Conservation (phyloP, 2,329 filamentous ascomycete genomes). For the Ophiostoma himal-ulmi region DNA sequence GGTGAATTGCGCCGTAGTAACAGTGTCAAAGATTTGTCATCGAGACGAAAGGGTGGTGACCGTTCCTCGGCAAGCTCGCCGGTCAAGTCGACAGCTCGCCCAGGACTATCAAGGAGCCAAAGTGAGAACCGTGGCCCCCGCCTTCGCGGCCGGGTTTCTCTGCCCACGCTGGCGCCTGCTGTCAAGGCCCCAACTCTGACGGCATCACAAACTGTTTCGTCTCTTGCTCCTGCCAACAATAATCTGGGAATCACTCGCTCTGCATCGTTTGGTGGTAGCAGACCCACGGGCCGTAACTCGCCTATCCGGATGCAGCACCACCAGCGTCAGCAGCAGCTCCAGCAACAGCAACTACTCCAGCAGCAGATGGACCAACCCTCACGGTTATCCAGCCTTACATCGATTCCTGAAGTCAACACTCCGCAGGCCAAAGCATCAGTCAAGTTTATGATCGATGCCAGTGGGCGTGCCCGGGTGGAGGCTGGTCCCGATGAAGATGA, state of each 20-base stretch:
- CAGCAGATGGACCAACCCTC: slow-evolving; percentile 36
- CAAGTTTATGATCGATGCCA: slow-evolving; percentile 58
- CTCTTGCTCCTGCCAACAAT: slow-evolving; percentile 8
- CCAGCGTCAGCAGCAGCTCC: slow-evolving; percentile 19
- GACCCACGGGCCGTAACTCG: slow-evolving; percentile 45
- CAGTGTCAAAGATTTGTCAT: slow-evolving; percentile 41
- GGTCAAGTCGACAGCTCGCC: slow-evolving; percentile 43
- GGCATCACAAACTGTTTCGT: slow-evolving; percentile 8
- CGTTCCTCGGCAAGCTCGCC: slow-evolving; percentile 45
- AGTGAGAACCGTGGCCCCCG: slow-evolving; percentile 50
- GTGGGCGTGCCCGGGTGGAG: slow-evolving; percentile 53
- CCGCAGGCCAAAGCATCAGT: slow-evolving; percentile 50
- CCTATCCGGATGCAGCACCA: slow-evolving; percentile 47
- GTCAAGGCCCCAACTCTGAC: slow-evolving; percentile 31
- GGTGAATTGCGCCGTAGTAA: slow-evolving; percentile 41
- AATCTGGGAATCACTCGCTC: slow-evolving; percentile 36
- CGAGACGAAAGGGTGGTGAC: slow-evolving; percentile 39
- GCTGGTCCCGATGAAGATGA: slow-evolving; percentile 41
- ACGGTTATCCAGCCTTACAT: slow-evolving; percentile 47
- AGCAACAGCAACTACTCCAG: slow-evolving; percentile 19
- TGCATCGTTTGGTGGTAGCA: slow-evolving; percentile 32
- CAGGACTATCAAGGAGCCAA: slow-evolving; percentile 49
- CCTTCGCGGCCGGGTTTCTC: slow-evolving; percentile 35
- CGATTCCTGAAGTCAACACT: slow-evolving; percentile 48
- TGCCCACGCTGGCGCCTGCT: slow-evolving; percentile 47